Conservation (phyloP, 805 yeast species). For the Metschnikowia lachancei region DNA sequence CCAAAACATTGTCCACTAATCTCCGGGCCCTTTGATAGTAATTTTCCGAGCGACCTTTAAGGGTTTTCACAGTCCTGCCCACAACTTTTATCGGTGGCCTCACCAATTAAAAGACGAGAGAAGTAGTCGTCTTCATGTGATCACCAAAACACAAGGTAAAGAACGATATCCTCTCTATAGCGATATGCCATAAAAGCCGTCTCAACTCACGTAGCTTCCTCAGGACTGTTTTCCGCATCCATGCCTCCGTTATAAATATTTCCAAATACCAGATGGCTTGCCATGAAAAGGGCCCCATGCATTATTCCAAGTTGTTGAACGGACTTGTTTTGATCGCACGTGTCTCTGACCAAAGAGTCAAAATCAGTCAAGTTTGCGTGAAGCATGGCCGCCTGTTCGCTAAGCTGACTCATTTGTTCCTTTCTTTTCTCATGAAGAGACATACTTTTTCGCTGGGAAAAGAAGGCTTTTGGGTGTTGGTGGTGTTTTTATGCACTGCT, state of each 20-base stretch:
- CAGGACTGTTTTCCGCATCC: slow-evolving; percentile 8
- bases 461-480: not conserved
- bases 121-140: no score
- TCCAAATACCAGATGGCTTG: slow-evolving; percentile 42
- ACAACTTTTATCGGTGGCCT: no score
- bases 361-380: slow-evolving; percentile 55
- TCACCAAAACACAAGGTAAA: not conserved
- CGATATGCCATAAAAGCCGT: no score
- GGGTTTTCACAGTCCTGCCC: no score
- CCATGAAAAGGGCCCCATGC: slow-evolving; percentile 53
- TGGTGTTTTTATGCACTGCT: not conserved
- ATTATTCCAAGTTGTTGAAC: slow-evolving; percentile 54
- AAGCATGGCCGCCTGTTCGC: slow-evolving; percentile 53
- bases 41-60: no score
- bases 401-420: slow-evolving; percentile 34
- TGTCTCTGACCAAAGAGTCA: slow-evolving; percentile 48
- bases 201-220: not conserved
- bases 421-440: slow-evolving; percentile 9
- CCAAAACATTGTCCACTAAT: no score
- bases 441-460: slow-evolving; percentile 4
- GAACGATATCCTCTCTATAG: no score
- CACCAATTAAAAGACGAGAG: no score
- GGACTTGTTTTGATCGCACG: slow-evolving; percentile 50
- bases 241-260: slow-evolving; percentile 10
- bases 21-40: no score